These are phyloP conservation scores for Thermochaetoides thermophila DNA, from an alignment of 495 filamentous ascomycete species.

Conservation along the genomic window DNA sequence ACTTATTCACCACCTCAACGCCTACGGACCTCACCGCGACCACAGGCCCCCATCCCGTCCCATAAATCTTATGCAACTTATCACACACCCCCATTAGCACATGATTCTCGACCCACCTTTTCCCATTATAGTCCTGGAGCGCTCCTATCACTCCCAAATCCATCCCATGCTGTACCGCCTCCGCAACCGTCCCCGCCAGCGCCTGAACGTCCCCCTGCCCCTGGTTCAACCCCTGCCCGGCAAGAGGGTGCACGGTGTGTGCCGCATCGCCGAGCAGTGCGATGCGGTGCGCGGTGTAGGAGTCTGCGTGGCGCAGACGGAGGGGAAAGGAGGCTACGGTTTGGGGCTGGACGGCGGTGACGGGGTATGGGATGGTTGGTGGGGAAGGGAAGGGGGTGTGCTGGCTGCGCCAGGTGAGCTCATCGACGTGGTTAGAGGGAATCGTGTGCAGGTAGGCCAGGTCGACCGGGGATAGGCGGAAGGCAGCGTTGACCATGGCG, in stretches of 20 bases:
- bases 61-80: slow-evolving; percentile 87
- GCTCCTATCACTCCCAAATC: slow-evolving; percentile 63
- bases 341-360: slow-evolving; percentile 56
- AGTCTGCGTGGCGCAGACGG: slow-evolving; percentile 76
- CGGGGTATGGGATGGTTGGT: slow-evolving; percentile 30
- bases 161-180: slow-evolving; percentile 61
- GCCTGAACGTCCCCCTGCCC: slow-evolving; percentile 76
- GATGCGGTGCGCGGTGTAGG: slow-evolving; percentile 76
- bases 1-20: slow-evolving; percentile 57
- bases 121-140: slow-evolving; percentile 62
- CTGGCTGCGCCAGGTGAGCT: slow-evolving; percentile 67
- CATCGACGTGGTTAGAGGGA: slow-evolving; percentile 47
- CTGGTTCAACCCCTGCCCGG: slow-evolving; percentile 89
- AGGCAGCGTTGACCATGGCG: slow-evolving; percentile 85
- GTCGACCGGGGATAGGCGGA: slow-evolving; percentile 67
- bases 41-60: slow-evolving; percentile 55
- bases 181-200: slow-evolving; percentile 55
- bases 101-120: slow-evolving; percentile 71
- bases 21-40: slow-evolving; percentile 66
- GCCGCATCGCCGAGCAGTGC: slow-evolving; percentile 89
- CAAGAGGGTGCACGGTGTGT: slow-evolving; percentile 86
- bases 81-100: slow-evolving; percentile 80
- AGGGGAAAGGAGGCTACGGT: slow-evolving; percentile 85
- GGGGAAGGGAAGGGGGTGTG: slow-evolving; percentile 45
- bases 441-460: slow-evolving; percentile 62